Evolutionary conservation across 1,139 yeast genomes (phyloP), one percentile per base, ranked within the genome.

Genomic region (Trichomonascaceae sp.): DNA sequence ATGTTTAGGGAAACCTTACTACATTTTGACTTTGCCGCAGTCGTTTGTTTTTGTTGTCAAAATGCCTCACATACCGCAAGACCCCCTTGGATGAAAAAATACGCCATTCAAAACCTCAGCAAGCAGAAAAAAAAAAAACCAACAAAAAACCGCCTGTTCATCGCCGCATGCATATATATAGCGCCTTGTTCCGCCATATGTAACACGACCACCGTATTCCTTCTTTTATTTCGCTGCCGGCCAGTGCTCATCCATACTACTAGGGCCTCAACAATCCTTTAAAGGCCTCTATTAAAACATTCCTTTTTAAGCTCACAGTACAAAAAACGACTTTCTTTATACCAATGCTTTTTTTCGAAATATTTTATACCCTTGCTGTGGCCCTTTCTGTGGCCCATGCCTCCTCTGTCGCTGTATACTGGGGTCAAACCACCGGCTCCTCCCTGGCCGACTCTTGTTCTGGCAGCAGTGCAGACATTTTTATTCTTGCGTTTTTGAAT

Each of bases 341-440:
- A n/a, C 41, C 15, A 36, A 36, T 36, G 41, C 17, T 36, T 9
- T 36, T 36, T 36, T 36, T 36, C 41, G 17, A 36, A 36, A 15
- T 36, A 15, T 36, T 36, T 36, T 36, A 36, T 36, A 36, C 41
- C 41, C 41, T 36, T 2, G 41, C 17, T 13, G 41, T 36, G 41
- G 41, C 17, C n/a, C 18, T 17, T 13, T 13, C 41, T 2, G 15
- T n/a, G 3, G 38, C 38, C 38, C 13, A n/a, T 12, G 41, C 41
- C 41, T 36, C 41, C 15, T 36, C 41, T 36, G 17, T 88, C 50
- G 96, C 85, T 32, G 78, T 87, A 15, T 89, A 89, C 71, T 90
- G 96, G 96, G 97, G 97, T 48, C 97, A 90, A 72, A 82, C 84
- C 65, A 86, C 82, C 36, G 89, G 88, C n/a, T 66, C 81, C 47